Evolutionary conservation across 345 rosid species (phyloP), one percentile per base, ranked within the genome.

Genomic region (Citrus unshiu): DNA sequence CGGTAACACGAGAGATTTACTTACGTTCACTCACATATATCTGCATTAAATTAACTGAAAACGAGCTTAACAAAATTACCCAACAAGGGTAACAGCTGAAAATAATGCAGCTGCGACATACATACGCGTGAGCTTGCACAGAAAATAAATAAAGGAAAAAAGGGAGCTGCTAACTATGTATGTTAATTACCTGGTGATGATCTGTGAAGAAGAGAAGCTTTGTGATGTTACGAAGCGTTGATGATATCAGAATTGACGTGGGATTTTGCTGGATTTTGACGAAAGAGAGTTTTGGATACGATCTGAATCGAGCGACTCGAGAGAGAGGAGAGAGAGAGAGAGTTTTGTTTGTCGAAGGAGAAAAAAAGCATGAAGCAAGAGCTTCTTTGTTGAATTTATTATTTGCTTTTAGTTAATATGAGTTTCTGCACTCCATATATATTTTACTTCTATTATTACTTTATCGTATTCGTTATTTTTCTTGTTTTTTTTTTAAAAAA

Each of bases 291-390:
- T 79, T 49, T 68, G 62, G 82, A 74, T 46, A 46, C 72, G 84
- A 83, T 77, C 84, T 71, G 77, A 81, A 88, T 80, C 80, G 40
- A 73, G 39, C 43, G 62, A 37, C 78, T 22, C 67, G 37, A 43
- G 66, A 37, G 75, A 76, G 32, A 68, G 46, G 67, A 12, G 68
- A 43, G 73, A 43, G 57, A 71, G 43, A 70, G 25, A 32, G 32
- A 30, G 34, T 12, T 4, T 29, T 46, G 49, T 59, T 74, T 80
- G 74, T 78, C 72, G 73, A 77, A 75, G 51, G 51, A 57, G 76
- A 58, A 77, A 32, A 75, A 75, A 75, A 84, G 81, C 78, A 81
- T 71, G 87, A 86, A 81, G 77, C 84, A 51, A 75, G 80, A 68
- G 81, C 62, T 81, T 49, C 72, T 57, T 72, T 70, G 70, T 60